Percentiles rank a stretch among this genome's conserved stretches.
Evolutionary conservation across 805 yeast genomes (phyloP).

Genomic region (Pichia cephalocereana): DNA sequence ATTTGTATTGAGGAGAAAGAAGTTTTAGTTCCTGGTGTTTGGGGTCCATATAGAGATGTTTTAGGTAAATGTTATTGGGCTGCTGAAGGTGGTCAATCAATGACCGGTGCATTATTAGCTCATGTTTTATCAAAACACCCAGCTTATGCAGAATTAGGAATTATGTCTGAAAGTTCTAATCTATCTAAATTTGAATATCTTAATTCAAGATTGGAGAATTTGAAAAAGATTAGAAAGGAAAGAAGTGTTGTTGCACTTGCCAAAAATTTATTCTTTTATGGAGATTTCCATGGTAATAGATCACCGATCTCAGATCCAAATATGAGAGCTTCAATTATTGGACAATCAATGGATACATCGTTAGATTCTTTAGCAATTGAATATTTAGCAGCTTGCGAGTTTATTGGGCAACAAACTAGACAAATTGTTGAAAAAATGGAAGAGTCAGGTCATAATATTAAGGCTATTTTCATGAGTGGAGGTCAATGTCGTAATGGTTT

Average conservation of each 20-base stretch:
- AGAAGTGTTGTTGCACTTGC: slow-evolving; percentile 76
- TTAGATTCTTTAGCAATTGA: slow-evolving; percentile 76
- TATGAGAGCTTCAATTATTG: slow-evolving; percentile 89
- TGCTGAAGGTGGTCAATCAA: slow-evolving; percentile 98
- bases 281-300: slow-evolving; percentile 94
- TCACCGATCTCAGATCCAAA: slow-evolving; percentile 95
- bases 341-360: slow-evolving; percentile 85
- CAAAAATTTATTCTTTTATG: slow-evolving; percentile 82
- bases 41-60: slow-evolving; percentile 98
- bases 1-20: slow-evolving; percentile 78
- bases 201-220: slow-evolving; percentile 61
- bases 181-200: slow-evolving; percentile 75
- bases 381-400: slow-evolving; percentile 92
- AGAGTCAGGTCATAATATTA: slow-evolving; percentile 65
- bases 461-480: slow-evolving; percentile 81
- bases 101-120: slow-evolving; percentile 90
- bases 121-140: slow-evolving; percentile 87
- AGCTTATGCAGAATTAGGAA: slow-evolving; percentile 64
- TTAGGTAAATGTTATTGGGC: slow-evolving; percentile 87
- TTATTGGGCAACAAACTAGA: slow-evolving; percentile 94
- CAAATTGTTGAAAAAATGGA: slow-evolving; percentile 87
- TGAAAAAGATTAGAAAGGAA: slow-evolving; percentile 46
- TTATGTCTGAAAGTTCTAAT: slow-evolving; percentile 57
- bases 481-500: slow-evolving; percentile 94
- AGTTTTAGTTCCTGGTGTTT: slow-evolving; percentile 88